Base-by-base conservation (phyloP, 2,329 filamentous ascomycete species). In the Orbilia blumenaviensis region DNA sequence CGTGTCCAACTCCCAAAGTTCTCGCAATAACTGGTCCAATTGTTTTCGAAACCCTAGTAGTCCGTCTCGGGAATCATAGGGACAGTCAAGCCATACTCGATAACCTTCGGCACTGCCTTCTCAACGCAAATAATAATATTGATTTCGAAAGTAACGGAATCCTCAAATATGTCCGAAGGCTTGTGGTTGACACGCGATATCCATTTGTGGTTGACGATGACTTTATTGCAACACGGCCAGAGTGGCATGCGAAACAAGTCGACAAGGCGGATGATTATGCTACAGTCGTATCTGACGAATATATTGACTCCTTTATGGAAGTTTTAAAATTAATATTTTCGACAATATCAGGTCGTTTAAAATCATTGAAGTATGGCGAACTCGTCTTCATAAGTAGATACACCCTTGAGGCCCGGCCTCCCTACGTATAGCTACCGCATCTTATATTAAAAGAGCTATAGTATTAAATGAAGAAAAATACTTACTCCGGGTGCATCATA, bases 21-120 rank as follows among this genome's bases (percentile, higher is more conserved):
- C 7, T 34, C 14, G 41, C 63, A 4, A 32, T 25, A 23, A 48
- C 63, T 21, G 8, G 36, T 2, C 8, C 12, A 7, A 29, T 34
- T 14, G 18, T 67, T 25, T 67, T 60, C 23, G 38, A 60, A 38
- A 67, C 63, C 3, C 32, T 67, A n/a, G 50, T 58, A 3, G 4
- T 67, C 25, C 50, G 63, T 5, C 63, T 67, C 4, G 63, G 63
- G n/a, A 67, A 54, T 36, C 48, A 54, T 5, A 34, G 27, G 29
- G 10, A 36, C 8, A 34, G 48, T 54, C n/a, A n/a, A 54, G 18
- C 27, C 1, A 54, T 6, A 18, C 48, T 54, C 8, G 7, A 54
- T 12, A 27, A 27, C 14, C 29, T 34, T 34, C 29, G 48, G 10
- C 34, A 27, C 16, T 54, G 27, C 7, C 36, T 48, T 4, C 46